Evolutionary conservation across 805 yeast genomes (phyloP), one percentile per base, ranked within the genome.

Genomic region (Yamadazyma insecticola): DNA sequence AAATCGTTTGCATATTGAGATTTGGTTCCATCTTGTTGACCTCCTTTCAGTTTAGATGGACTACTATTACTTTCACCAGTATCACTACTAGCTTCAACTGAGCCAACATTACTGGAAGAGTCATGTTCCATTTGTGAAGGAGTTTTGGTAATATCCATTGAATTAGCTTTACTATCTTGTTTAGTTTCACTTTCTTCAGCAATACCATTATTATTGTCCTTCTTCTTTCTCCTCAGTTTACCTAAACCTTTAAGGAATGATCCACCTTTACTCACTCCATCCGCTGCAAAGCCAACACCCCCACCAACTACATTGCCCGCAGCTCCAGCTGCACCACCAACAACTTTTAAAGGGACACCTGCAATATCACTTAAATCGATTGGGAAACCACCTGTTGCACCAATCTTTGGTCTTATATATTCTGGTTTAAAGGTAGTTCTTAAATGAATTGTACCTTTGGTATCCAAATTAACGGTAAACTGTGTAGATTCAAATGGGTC

Each of bases 381-480:
- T 13, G 70, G 73, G 33, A 64, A 59, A 12, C 71, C 71, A 18
- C 52, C 41, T 28, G 50, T 41, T n/a, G 56, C 39, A 6, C 57
- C 62, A 26, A 80, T 53, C 29, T 60, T 57, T n/a, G 90, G 86
- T 52, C 82, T 74, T 28, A 76, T 57, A 51, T 81, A 84, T 44
- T 76, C 74, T 13, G 90, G 88, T 26, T 48, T 51, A 56, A 82
- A 84, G 1, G 63, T 56, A 3, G 75, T 79, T 26, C 64, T 59
- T 35, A 79, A 48, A 33, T 67, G 59, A n/a, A 81, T 57, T 1
- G 60, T 41, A 39, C 94, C 94, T 50, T 78, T 79, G n/a, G 87
- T 77, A 37, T 72, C 65, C 36, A 84, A 59, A 13, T 67, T 56
- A 25, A 70, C 70, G 14, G 64, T 61, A 44, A 79, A 64, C 9